Evolutionary conservation across 768 basidiomycete genomes (phyloP), one percentile per base, ranked within the genome.

Genomic region (Kwoniella dendrophila): DNA sequence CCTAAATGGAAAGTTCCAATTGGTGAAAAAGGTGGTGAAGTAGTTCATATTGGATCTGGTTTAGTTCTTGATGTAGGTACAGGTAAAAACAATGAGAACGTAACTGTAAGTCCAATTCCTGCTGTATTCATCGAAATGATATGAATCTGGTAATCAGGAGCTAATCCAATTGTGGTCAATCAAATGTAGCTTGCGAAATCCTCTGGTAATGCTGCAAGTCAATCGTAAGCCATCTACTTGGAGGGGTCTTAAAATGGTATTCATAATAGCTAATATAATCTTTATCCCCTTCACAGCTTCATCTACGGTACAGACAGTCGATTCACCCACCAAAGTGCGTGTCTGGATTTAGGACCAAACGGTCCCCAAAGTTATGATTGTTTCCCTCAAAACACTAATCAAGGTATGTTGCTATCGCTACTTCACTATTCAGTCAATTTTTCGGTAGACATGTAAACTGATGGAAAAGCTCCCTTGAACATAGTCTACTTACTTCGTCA

Each of bases 321-420:
- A 58, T n/a, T 55, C 22, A 32, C 43, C 14, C 34, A 45, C 7
- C 6, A 10, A 18, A 38, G 22, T 11, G 20, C 18, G n/a, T 58
- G 56, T 47, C 30, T 58, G n/a, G 56, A 58, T 40, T n/a, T 18
- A 8, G 44, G 24, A 5, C 33, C 38, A 18, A 34, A 58, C 18
- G 56, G 56, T 18, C 56, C 36, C 10, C 45, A 48, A 26, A 38
- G 48, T n/a, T 38, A 49, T 26, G 45, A 49, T 34, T 58, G 56
- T 40, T 18, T 26, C 22, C 44, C 44, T 47, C 27, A 58, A 8
- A 58, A 49, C 33, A 40, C 36, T 30, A n/a, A 38, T 38, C n/a
- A n/a, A n/a, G n/a, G n/a, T n/a, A n/a, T n/a, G n/a, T n/a, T n/a
- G n/a, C n/a, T n/a, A n/a, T n/a, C n/a, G n/a, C n/a, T n/a, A n/a